Evolutionary conservation across 148 eudicot species (phyloP).

Genomic region (Fagopyrum homotropicum): DNA sequence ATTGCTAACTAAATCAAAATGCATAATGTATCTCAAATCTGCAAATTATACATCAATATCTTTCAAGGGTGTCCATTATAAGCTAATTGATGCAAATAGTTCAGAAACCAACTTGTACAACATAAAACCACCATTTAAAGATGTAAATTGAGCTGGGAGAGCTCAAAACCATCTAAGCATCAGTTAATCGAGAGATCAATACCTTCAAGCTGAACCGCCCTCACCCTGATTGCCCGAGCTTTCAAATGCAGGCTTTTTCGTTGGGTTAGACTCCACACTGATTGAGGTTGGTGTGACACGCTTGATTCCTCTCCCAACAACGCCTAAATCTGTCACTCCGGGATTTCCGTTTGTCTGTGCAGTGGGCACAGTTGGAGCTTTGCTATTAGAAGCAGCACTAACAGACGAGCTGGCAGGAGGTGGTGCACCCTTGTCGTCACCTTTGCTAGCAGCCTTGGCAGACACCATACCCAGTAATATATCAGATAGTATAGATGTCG

Average conservation of each 20-base stretch:
- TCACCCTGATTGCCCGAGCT: constrained; percentile 39
- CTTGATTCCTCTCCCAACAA: constrained; percentile 91
- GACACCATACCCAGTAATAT: constrained; percentile 47
- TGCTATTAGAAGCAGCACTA: constrained; percentile 16
- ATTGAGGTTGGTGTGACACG: constrained; percentile 48
- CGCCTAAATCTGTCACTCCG: constrained; percentile 76
- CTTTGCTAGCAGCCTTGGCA: constrained; percentile 60
- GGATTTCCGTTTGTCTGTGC: constrained; percentile 64
- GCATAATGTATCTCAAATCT: neutral
- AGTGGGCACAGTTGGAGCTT: constrained; percentile 57
- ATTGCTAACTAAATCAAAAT: no score
- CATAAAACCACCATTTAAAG: no score
- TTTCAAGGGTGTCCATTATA: neutral
- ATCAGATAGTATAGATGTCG: constrained; percentile 65
- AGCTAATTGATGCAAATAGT: neutral
- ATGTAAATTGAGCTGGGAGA: no score
- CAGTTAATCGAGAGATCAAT: neutral
- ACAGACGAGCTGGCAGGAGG: constrained; percentile 3
- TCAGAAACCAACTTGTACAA: neutral
- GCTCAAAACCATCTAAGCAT: no score
- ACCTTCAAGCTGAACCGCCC: constrained; percentile 40
- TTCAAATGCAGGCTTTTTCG: constrained; percentile 53
- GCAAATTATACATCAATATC: neutral
- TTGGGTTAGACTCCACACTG: constrained; percentile 32
- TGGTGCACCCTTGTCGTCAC: constrained; percentile 32